Conservation (phyloP, 768 basidiomycete species). For the Tephrocybe sp. region DNA sequence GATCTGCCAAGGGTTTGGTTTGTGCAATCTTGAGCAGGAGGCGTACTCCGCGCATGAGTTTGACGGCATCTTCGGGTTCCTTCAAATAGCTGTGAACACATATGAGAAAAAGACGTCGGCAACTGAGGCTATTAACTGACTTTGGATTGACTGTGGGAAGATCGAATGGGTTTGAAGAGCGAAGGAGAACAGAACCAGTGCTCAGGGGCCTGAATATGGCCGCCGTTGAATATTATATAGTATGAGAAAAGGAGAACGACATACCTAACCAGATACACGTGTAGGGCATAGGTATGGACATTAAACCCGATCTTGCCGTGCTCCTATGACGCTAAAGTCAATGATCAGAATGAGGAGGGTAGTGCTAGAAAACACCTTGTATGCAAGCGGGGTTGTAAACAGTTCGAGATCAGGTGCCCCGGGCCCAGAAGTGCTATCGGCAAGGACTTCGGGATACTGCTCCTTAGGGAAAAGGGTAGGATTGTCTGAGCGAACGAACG, state of each 20-base stretch:
- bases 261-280: constrained; percentile 35
- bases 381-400: constrained; percentile 36
- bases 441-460: constrained; percentile 26
- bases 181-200: constrained; percentile 33
- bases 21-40: constrained; percentile 32
- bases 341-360: neutral
- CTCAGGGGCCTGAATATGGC: constrained; percentile 31
- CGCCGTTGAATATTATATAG: neutral
- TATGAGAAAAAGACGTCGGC: neutral
- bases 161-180: constrained; percentile 35
- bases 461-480: constrained; percentile 40
- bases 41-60: constrained; percentile 34
- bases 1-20: constrained; percentile 29
- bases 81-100: constrained; percentile 31
- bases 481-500: constrained; percentile 51
- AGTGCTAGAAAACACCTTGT: constrained; percentile 24
- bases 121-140: constrained; percentile 18
- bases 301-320: constrained; percentile 34
- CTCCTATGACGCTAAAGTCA: constrained; percentile 19
- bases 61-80: constrained; percentile 33
- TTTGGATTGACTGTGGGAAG: constrained; percentile 36
- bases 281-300: constrained; percentile 36
- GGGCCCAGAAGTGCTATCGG: constrained; percentile 37
- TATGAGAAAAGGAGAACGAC: neutral
- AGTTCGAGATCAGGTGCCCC: constrained; percentile 43